Base-by-base conservation (phyloP, 2,329 filamentous ascomycete genomes). In the Ophiosphaerella narmari region DNA sequence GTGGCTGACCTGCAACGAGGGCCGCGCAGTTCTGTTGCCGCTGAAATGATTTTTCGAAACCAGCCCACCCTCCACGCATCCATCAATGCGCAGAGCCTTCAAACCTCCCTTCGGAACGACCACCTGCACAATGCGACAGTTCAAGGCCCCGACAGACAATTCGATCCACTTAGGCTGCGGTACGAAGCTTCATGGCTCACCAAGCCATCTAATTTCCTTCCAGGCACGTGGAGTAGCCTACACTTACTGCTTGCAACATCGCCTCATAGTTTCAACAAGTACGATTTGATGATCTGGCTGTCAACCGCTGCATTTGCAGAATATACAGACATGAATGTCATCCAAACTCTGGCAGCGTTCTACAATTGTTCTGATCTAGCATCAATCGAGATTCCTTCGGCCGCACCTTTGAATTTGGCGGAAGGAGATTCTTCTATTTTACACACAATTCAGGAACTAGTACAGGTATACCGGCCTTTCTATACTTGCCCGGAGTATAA, bases 271-370 rank as follows among this genome's bases (percentile, higher is more conserved):
- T 36, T 36, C 34, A 36, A 36, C 34, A 59, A 51, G 32, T 68
- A 57, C 39, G 32, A 59, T 16, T 43, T 67, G 7, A 48, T 54
- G 40, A 56, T 60, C 3, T 67, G 60, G 54, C 43, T 67, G 1
- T 57, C 64, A 4, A 62, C 59, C 2, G 26, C 55, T 34, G 62
- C 61, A 18, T 68, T 58, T 40, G 39, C 59, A 1, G 13, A 52
- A 7, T 7, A 37, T 2, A 58, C 48, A 1, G 57, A 67, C 31
- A 57, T 60, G 55, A 21, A 57, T 42, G n/a, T 62, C 2, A 44
- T 68, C 23, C 50, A 66, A 35, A 45, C 60, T 5, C 21, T 67
- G 8, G 46, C 47, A 6, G 57, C 59, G 1, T 60, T 66, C 12
- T 60, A 50, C 31, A 38, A 39, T 16, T 21, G 37, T 2, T 45